Conservation (phyloP, 2,329 filamentous ascomycete species). For the Fusarium virguliforme region DNA sequence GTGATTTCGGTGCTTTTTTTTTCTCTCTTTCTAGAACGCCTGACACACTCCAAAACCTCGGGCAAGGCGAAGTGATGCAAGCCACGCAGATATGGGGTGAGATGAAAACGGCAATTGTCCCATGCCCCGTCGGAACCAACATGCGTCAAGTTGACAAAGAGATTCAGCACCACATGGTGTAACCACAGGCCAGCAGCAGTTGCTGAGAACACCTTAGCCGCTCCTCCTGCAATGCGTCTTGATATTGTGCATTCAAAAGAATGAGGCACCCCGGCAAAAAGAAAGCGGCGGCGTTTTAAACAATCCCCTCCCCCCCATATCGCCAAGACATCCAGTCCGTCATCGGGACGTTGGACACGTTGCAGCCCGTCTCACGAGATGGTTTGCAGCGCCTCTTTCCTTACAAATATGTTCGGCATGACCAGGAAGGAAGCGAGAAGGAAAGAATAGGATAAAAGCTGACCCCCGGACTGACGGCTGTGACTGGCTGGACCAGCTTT, state of each 20-base stretch:
- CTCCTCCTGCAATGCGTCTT: neutral
- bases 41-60: neutral
- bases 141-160: constrained; percentile 15
- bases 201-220: neutral
- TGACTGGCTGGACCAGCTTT: constrained; percentile 2
- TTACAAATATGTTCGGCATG: neutral
- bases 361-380: constrained; percentile 17
- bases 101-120: constrained; percentile 8
- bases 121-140: neutral
- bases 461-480: neutral
- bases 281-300: constrained; percentile 1
- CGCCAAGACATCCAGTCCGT: constrained; percentile 27
- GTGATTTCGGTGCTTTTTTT: constrained; percentile 20
- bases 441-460: constrained; percentile 18
- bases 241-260: neutral
- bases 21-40: constrained; percentile 2
- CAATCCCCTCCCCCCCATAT: neutral
- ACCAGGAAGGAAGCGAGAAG: neutral
- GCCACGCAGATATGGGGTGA: constrained; percentile 14
- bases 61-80: constrained; percentile 12
- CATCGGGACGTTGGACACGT: constrained; percentile 38
- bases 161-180: constrained; percentile 10
- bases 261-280: neutral
- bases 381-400: constrained; percentile 1
- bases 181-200: constrained; percentile 15